A percentile compares a stretch with the other conserved stretches of the same genome.
phyloP scores from a whole-genome alignment of 805 yeast species.

The Candida krabiensis region DNA sequence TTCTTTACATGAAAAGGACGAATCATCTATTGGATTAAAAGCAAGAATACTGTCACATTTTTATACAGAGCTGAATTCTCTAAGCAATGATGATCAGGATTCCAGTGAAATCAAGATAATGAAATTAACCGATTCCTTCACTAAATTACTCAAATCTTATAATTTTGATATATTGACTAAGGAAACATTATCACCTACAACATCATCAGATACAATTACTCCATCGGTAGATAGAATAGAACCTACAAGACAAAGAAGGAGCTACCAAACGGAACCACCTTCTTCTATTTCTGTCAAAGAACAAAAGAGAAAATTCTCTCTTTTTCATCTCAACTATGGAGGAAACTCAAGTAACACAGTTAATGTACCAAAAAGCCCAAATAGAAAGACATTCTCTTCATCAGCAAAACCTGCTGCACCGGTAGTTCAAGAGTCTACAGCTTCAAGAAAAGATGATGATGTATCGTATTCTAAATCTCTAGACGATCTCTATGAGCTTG shows the following conservation, averaged over 20 bases:
- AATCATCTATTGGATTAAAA: background rate
- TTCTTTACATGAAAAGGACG: conserved; percentile 1
- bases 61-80: conserved; percentile 1
- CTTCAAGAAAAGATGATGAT: background rate
- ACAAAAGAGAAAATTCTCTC: conserved; percentile 5
- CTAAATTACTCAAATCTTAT: conserved; percentile 5
- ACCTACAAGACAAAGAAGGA: background rate
- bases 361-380: background rate
- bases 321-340: background rate
- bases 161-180: conserved; percentile 1
- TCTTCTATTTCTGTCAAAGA: background rate
- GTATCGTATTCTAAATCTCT: conserved; percentile 4
- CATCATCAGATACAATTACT: background rate
- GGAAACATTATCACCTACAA: background rate
- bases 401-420: background rate
- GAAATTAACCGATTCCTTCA: conserved; percentile 5
- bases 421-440: background rate
- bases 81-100: background rate
- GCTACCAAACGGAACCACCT: background rate
- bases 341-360: background rate
- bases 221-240: background rate
- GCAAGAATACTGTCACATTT: conserved; percentile 4
- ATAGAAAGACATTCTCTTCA: background rate
- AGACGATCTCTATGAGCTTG: conserved; percentile 5
- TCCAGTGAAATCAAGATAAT: background rate